Evolutionary conservation across 345 rosid species (phyloP), one percentile per base, ranked within the genome.

Genomic region (Litchi chinensis): DNA sequence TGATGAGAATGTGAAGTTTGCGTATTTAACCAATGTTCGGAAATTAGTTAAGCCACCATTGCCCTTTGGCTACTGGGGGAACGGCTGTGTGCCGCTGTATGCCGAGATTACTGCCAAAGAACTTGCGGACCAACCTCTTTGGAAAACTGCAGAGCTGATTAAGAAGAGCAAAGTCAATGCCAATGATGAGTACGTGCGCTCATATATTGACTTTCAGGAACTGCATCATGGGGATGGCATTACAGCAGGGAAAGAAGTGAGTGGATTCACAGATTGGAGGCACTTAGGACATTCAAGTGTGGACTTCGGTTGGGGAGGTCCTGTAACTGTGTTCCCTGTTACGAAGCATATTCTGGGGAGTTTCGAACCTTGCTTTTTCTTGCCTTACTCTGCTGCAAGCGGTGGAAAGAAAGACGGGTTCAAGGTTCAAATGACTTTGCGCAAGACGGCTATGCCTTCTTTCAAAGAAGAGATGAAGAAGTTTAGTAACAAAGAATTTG

Each of bases 241-340:
- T 71, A 84, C 86, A 32, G 90, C 92, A 0, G 95, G 91, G 19
- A 69, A 79, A 77, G 86, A 86, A 74, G 94, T 92, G 79, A 91
- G 97, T 39, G 93, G 97, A n/a, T 92, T 93, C 90, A 93, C 98
- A 8, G 98, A 95, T 78, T 92, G 98, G 98, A 83, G 98, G 79
- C 91, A 95, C 79, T 77, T 95, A 39, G 98, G 98, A 37, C 98
- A 95, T 81, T 85, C 93, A 0, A 82, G 89, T 0, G 87, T 95
- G 21, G 98, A 93, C 84, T 95, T 95, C 40, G 98, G 98, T 10
- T 93, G 95, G 94, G 98, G 97, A 79, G 93, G 93, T 62, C 97
- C 98, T 0, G 91, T 91, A 24, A 87, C 84, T 10, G 92, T 95
- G 44, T 77, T 93, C 79, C 97, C 98, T 1, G 74, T 92, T 9